These are phyloP conservation scores for Euphrasia arctica DNA, from an alignment of 305 asterid species.

Conservation along the genomic window DNA sequence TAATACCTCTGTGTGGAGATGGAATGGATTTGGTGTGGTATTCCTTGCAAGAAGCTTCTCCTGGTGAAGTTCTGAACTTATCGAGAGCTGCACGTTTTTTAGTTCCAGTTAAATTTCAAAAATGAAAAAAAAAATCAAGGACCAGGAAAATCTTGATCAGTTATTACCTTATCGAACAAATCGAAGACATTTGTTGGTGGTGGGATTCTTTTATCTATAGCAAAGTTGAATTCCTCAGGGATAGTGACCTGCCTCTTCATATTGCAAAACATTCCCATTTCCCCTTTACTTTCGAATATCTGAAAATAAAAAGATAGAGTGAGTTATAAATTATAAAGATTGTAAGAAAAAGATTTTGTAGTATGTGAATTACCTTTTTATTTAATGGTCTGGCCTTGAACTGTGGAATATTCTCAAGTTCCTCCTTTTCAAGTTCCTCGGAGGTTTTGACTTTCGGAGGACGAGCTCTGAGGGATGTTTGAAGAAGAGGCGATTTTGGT, in stretches of 20 bases:
- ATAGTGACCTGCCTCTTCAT: constrained; percentile 72
- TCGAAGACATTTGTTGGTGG: constrained; percentile 66
- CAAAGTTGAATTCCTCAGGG: constrained; percentile 88
- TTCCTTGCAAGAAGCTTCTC: constrained; percentile 61
- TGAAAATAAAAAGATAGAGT: constrained; percentile 24
- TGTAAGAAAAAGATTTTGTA: constrained; percentile 5
- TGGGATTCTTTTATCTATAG: constrained; percentile 78
- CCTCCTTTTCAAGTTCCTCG: constrained; percentile 71
- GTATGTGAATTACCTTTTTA: constrained; percentile 52
- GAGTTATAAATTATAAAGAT: background rate
- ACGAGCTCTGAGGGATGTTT: constrained; percentile 80
- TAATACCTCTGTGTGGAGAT: constrained; percentile 77
- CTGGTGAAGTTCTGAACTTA: constrained; percentile 59
- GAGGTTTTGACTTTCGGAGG: constrained; percentile 69
- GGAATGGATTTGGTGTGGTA: constrained; percentile 80
- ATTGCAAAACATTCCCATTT: constrained; percentile 72
- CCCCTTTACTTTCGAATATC: constrained; percentile 98
- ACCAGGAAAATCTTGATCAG: background rate
- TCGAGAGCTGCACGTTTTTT: constrained; percentile 51
- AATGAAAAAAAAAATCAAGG: background rate
- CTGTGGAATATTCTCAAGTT: constrained; percentile 64
- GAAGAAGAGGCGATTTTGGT: constrained; percentile 82
- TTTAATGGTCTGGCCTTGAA: constrained; percentile 94
- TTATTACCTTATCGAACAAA: constrained; percentile 70
- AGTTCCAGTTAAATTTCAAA: constrained; percentile 1